Evolutionary conservation across 1,139 yeast genomes (phyloP).

Genomic region (Pneumocystis murina): DNA sequence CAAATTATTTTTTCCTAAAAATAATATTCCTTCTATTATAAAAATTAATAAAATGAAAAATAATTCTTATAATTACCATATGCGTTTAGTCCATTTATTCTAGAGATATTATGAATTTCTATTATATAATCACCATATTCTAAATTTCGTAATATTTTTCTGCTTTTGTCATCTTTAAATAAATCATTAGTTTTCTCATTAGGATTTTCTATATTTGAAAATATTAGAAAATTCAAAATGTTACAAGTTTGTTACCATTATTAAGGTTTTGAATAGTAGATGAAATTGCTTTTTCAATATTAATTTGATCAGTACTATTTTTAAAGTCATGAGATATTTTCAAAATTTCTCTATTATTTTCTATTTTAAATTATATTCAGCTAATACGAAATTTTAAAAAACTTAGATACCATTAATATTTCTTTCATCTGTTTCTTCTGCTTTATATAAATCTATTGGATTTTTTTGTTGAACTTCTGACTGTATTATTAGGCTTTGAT

Average conservation of each 20-base stretch:
- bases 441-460: not conserved
- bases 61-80: not conserved
- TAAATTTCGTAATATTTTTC: conserved; percentile 55
- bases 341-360: not conserved
- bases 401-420: not conserved
- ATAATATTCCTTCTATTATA: conserved; percentile 48
- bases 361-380: not conserved
- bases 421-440: not conserved
- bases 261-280: not conserved
- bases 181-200: conserved; percentile 24
- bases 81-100: conserved; percentile 57
- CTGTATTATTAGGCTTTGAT: not conserved
- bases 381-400: not conserved
- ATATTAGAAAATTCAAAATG: not conserved
- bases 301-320: not conserved
- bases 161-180: conserved; percentile 53
- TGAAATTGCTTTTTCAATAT: not conserved
- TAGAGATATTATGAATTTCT: conserved; percentile 61
- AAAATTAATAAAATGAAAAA: not conserved
- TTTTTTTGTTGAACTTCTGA: not conserved
- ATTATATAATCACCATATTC: conserved; percentile 56
- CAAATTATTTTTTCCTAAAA: conserved; percentile 46
- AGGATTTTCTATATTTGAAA: conserved; percentile 3
- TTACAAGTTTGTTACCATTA: not conserved
- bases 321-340: not conserved